phyloP scores from a whole-genome alignment of 129 eudicot species.

The Helichrysum umbraculigerum region DNA sequence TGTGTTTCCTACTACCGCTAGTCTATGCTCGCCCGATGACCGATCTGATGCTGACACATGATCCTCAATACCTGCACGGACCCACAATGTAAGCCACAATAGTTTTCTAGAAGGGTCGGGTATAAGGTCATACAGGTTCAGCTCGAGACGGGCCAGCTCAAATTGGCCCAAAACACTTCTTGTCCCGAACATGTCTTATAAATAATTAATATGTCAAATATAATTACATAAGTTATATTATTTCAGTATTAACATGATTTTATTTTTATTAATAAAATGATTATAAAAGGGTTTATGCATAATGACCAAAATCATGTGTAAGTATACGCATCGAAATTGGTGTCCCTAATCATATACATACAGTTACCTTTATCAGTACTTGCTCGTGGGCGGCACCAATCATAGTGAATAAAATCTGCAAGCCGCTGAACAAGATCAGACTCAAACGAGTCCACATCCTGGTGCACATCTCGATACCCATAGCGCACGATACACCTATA shows the following conservation, averaged over 20 bases:
- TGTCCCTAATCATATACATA: not conserved
- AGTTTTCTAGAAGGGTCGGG: not conserved
- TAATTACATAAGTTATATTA: not conserved
- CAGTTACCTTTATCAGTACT: constrained; percentile 28
- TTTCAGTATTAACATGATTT: not conserved
- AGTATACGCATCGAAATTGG: not conserved
- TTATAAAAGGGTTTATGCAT: not conserved
- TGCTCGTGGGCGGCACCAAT: constrained; percentile 45
- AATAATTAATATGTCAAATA: not conserved
- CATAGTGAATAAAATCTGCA: constrained; percentile 63
- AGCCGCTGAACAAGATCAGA: constrained; percentile 63
- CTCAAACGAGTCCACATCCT: constrained; percentile 82
- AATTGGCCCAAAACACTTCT: not conserved
- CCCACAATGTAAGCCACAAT: not conserved
- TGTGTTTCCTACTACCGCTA: constrained; percentile 55
- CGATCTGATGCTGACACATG: constrained; percentile 34
- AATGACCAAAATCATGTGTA: too few relatives aligned
- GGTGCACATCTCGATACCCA: constrained; percentile 90
- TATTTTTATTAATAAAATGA: not conserved
- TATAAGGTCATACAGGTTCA: not conserved
- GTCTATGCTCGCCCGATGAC: constrained; percentile 51
- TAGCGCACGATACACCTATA: constrained; percentile 88
- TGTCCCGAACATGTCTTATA: not conserved
- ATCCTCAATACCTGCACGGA: constrained; percentile 29
- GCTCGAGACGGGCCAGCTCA: not conserved